Conservation (phyloP, 768 basidiomycete species). For the Xerocomus brunneocitrinus region DNA sequence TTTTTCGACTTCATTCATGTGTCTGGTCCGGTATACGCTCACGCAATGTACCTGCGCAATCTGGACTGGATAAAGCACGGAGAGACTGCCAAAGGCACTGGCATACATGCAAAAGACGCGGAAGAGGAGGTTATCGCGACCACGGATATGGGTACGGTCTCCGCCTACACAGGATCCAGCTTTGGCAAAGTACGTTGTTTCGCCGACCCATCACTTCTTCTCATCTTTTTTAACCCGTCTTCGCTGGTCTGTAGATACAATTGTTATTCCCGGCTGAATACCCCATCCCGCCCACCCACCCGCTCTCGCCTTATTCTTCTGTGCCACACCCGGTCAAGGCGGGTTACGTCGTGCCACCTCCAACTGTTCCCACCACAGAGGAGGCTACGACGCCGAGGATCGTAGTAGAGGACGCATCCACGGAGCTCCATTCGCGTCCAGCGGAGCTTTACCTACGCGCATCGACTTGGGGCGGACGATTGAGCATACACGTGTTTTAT, state of each 20-base stretch:
- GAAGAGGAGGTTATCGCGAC: neutral
- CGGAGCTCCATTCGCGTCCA: conserved; percentile 40
- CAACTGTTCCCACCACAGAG: too few relatives aligned
- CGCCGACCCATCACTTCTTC: neutral
- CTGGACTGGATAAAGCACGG: conserved; percentile 17
- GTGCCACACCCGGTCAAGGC: neutral
- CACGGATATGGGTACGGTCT: neutral
- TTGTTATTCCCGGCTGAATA: neutral
- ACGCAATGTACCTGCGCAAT: neutral
- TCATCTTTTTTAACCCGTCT: neutral
- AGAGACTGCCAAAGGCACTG: neutral
- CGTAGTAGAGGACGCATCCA: neutral
- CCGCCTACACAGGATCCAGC: neutral
- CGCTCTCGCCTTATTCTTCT: neutral
- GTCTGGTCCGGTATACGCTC: neutral
- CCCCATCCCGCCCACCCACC: neutral
- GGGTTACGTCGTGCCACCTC: neutral
- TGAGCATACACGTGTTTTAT: conserved; percentile 34
- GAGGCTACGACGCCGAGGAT: neutral
- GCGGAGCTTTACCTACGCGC: conserved; percentile 43
- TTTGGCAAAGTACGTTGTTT: neutral
- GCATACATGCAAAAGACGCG: neutral
- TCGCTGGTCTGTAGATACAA: neutral
- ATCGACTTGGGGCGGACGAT: conserved; percentile 26
- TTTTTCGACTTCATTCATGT: neutral